phyloP scores from a whole-genome alignment of 2,329 filamentous ascomycete species.

The Alternaria alternata region DNA sequence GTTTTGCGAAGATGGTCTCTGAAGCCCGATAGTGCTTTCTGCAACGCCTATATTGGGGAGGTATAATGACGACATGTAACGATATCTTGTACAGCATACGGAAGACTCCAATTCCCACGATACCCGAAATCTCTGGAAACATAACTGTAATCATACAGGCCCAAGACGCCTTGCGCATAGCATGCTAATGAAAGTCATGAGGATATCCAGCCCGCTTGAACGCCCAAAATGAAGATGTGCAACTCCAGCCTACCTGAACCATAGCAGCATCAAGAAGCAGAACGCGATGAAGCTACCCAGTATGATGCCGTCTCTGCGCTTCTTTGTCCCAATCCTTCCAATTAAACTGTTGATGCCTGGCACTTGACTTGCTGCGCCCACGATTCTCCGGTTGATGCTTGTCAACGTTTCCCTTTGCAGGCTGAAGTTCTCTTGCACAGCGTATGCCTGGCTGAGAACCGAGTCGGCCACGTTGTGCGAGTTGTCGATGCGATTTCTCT shows the following conservation, averaged over 20 bases:
- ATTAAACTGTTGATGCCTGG: constrained; percentile 94
- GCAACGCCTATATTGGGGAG: neutral
- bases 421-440: constrained; percentile 90
- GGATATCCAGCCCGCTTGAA: constrained; percentile 41
- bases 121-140: constrained; percentile 15
- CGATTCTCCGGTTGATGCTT: constrained; percentile 90
- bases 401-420: constrained; percentile 86
- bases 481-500: constrained; percentile 84
- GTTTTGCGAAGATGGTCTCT: constrained; percentile 66
- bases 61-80: constrained; percentile 2
- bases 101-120: constrained; percentile 7
- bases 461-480: constrained; percentile 89
- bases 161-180: constrained; percentile 23
- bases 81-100: constrained; percentile 10
- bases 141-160: constrained; percentile 44
- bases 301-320: constrained; percentile 93
- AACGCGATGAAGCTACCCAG: constrained; percentile 90
- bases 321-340: constrained; percentile 90
- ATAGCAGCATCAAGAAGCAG: constrained; percentile 87
- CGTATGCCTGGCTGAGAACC: constrained; percentile 94
- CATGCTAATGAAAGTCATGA: constrained; percentile 29
- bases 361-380: constrained; percentile 85
- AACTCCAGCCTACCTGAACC: constrained; percentile 43
- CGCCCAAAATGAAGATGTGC: constrained; percentile 21
- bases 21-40: constrained; percentile 24